phyloP scores from a whole-genome alignment of 2,329 filamentous ascomycete species.

The Cercospora beticola region DNA sequence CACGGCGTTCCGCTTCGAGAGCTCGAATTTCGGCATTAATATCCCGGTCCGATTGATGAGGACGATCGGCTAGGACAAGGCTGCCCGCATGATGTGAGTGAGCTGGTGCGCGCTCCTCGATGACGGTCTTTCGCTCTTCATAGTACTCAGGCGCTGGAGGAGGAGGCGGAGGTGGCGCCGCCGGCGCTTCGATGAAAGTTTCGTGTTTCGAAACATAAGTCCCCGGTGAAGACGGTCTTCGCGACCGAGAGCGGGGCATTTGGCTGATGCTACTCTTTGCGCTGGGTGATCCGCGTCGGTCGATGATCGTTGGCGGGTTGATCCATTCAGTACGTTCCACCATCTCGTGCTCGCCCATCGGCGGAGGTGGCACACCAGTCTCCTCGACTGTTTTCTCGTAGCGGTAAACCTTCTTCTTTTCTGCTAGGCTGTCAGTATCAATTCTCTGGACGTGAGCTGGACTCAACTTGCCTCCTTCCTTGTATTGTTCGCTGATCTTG shows the following conservation, averaged over 20 bases:
- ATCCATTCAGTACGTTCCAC: constrained; percentile 41
- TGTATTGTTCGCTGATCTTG: constrained; percentile 74
- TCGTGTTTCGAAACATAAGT: constrained; percentile 33
- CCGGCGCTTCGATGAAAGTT: constrained; percentile 33
- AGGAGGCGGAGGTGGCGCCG: constrained; percentile 21
- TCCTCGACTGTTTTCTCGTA: constrained; percentile 36
- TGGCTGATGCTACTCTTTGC: constrained; percentile 33
- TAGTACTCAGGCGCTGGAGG: constrained; percentile 31
- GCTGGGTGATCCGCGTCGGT: constrained; percentile 29
- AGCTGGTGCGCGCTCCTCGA: constrained; percentile 32
- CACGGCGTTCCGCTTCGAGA: constrained; percentile 61
- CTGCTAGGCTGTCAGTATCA: constrained; percentile 30
- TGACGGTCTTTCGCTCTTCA: constrained; percentile 34
- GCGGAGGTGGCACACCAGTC: constrained; percentile 27
- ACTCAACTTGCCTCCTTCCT: constrained; percentile 44
- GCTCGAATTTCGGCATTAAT: constrained; percentile 72
- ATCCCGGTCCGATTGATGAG: constrained; percentile 54
- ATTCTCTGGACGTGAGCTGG: neutral
- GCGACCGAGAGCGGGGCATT: constrained; percentile 28
- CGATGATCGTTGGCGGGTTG: constrained; percentile 40
- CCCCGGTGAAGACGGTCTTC: constrained; percentile 27
- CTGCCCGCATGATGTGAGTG: constrained; percentile 24
- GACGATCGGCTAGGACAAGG: constrained; percentile 19
- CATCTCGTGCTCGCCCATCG: constrained; percentile 36
- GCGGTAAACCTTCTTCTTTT: constrained; percentile 39